Evolutionary conservation across 2,329 filamentous ascomycete species (phyloP), one percentile per base, ranked within the genome.

Genomic region (Ophiostoma ulmi): DNA sequence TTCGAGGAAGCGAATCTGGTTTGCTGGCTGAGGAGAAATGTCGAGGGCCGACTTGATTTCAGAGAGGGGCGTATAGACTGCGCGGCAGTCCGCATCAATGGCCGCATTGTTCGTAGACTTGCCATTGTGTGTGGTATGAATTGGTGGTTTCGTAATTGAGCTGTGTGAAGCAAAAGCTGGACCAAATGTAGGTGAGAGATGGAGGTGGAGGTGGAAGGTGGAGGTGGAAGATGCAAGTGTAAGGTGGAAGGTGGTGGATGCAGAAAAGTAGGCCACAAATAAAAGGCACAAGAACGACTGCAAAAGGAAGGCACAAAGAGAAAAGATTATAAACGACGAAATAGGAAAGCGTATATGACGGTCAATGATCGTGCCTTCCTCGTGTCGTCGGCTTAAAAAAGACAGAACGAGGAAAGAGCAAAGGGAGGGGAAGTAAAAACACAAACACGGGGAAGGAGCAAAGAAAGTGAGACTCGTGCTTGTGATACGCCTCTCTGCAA

Each of bases 1-100:
- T 87, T 87, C 70, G 82, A 82, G 20, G 92, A 93, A 71, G 88
- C 86, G 76, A 81, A 77, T 68, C 81, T 77, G 2, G 35, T n/a
- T 65, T 72, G 70, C 36, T 68, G 69, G 41, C 36, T 11, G 35
- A 39, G 20, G 14, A 14, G 36, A 38, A 67, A 41, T 20, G 26
- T 31, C 6, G 10, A 65, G 31, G 31, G n/a, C 14, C 4, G 61
- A 58, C 17, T 41, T 44, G 26, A 17, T 31, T 48, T 31, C 26
- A 38, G 66, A 55, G 65, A 66, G 31, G 17, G 63, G 20, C 39
- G 68, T 7, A 35, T 41, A 4, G 7, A 55, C 44, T 36, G 48
- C 31, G 17, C 2, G 38, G 63, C n/a, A n/a, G 68, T 64, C 72
- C 77, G 77, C 68, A 78, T 74, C 68, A 80, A 72, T 66, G 76